These are phyloP conservation scores for Aegilops bicornis DNA, from an alignment of 176 grass and related monocot genomes.

Conservation along the genomic window DNA sequence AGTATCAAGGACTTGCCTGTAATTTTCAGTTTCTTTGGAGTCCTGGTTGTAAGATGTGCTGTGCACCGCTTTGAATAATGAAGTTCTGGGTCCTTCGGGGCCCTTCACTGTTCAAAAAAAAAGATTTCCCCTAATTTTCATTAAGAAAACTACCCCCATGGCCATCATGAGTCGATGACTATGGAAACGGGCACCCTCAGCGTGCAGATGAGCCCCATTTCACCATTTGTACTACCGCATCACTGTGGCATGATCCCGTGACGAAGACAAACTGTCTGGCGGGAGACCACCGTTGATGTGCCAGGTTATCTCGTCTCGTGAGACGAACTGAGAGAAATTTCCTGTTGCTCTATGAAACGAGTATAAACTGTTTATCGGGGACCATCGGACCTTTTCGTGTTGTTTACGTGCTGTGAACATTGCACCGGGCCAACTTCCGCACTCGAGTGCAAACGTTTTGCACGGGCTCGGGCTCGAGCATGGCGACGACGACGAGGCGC, in stretches of 20 bases:
- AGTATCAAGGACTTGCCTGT: too few species aligned
- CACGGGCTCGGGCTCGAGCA: neutral
- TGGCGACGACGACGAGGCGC: too few species aligned
- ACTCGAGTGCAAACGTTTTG: neutral
- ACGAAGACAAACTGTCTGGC: neutral
- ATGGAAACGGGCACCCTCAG: neutral
- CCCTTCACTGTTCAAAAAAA: too few species aligned
- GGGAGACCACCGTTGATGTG: neutral
- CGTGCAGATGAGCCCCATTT: neutral
- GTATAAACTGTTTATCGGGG: too few species aligned
- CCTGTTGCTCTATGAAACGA: too few species aligned
- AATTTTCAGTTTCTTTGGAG: too few species aligned
- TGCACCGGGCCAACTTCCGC: neutral
- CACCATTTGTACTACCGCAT: neutral
- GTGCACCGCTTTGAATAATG: too few species aligned
- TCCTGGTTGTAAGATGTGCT: too few species aligned
- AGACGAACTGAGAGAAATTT: neutral
- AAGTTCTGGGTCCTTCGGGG: too few species aligned
- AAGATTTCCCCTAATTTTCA: too few species aligned
- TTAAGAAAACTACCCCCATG: neutral
- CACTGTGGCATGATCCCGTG: neutral
- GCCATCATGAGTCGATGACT: neutral
- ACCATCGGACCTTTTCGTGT: too few species aligned
- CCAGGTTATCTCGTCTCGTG: neutral
- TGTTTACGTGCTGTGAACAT: neutral